phyloP scores from a whole-genome alignment of 1,284 basidiomycete genomes.

The Waitea zeae region DNA sequence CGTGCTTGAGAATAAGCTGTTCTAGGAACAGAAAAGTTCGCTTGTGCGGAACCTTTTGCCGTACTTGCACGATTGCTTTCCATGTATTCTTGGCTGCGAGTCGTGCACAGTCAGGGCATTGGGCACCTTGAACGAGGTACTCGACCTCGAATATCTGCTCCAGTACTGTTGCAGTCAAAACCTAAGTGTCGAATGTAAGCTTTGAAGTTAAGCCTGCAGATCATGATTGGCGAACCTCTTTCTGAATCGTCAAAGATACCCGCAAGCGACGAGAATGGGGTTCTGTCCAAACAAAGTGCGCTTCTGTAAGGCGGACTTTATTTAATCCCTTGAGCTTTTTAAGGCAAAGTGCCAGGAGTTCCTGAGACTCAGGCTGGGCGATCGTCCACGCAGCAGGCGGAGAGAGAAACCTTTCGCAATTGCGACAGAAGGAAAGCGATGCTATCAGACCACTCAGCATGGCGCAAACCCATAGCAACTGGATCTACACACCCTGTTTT shows the following conservation, averaged over 20 bases:
- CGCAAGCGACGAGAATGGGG: slow-evolving; percentile 90
- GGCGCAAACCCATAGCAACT: no score
- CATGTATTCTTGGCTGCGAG: slow-evolving; percentile 98
- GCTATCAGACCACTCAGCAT: slow-evolving; percentile 24
- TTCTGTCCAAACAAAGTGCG: slow-evolving; percentile 98
- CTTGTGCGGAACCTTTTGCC: slow-evolving; percentile 96
- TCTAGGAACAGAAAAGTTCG: slow-evolving; percentile 96
- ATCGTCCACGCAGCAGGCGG: slow-evolving; percentile 82
- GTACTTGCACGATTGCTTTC: slow-evolving; percentile 93
- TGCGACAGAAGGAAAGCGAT: slow-evolving; percentile 85
- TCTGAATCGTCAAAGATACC: slow-evolving; percentile 94
- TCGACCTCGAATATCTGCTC: slow-evolving; percentile 98
- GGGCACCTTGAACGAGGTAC: slow-evolving; percentile 88
- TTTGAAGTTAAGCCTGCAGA: background rate
- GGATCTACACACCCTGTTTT: slow-evolving; percentile 60
- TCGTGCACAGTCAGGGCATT: slow-evolving; percentile 88
- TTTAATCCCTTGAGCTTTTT: slow-evolving; percentile 90
- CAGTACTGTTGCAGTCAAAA: slow-evolving; percentile 86
- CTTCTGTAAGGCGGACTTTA: slow-evolving; percentile 92
- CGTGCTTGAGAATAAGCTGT: slow-evolving; percentile 94
- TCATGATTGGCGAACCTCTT: slow-evolving; percentile 48
- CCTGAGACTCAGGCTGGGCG: slow-evolving; percentile 81
- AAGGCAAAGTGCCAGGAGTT: slow-evolving; percentile 80
- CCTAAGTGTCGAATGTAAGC: slow-evolving; percentile 23
- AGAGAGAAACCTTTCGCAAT: slow-evolving; percentile 91